These are phyloP conservation scores for Calonectria pauciramosa DNA, from an alignment of 2,329 filamentous ascomycete species.

Conservation along the genomic window DNA sequence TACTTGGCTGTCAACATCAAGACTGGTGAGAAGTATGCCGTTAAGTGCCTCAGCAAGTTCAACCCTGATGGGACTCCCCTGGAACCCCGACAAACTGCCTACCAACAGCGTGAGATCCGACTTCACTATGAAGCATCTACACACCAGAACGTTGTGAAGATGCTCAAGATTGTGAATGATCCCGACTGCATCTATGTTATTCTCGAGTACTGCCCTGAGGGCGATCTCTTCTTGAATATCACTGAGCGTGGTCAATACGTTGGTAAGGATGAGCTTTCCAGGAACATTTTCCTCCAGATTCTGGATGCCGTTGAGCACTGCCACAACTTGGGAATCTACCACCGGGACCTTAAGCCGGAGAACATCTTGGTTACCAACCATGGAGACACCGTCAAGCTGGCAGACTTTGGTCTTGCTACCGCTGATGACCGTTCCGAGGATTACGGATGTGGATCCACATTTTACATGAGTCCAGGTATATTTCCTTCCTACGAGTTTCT, in stretches of 20 bases:
- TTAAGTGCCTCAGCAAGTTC: slow-evolving; percentile 96
- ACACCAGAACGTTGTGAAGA: slow-evolving; percentile 93
- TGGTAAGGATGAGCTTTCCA: slow-evolving; percentile 90
- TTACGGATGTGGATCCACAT: slow-evolving; percentile 97
- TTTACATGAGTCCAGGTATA: slow-evolving; percentile 99
- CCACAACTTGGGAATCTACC: slow-evolving; percentile 94
- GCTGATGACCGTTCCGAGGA: slow-evolving; percentile 87
- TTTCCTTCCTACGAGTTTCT: slow-evolving; percentile 29
- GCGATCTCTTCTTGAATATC: slow-evolving; percentile 97
- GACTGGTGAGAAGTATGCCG: slow-evolving; percentile 87
- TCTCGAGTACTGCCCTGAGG: slow-evolving; percentile 96
- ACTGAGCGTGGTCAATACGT: slow-evolving; percentile 95
- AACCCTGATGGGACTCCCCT: slow-evolving; percentile 78
- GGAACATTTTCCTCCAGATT: slow-evolving; percentile 92
- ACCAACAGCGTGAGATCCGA: slow-evolving; percentile 93
- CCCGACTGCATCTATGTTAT: slow-evolving; percentile 95
- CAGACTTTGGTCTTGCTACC: slow-evolving; percentile 96
- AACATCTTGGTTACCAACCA: slow-evolving; percentile 94
- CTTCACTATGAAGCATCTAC: slow-evolving; percentile 91
- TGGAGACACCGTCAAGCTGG: slow-evolving; percentile 92
- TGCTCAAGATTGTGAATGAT: slow-evolving; percentile 93
- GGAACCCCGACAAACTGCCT: slow-evolving; percentile 87
- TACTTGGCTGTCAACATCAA: slow-evolving; percentile 90
- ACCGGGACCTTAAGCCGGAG: slow-evolving; percentile 97
- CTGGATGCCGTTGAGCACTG: slow-evolving; percentile 97